Conservation (phyloP, 2,329 filamentous ascomycete genomes). For the Trichophyton equinum region DNA sequence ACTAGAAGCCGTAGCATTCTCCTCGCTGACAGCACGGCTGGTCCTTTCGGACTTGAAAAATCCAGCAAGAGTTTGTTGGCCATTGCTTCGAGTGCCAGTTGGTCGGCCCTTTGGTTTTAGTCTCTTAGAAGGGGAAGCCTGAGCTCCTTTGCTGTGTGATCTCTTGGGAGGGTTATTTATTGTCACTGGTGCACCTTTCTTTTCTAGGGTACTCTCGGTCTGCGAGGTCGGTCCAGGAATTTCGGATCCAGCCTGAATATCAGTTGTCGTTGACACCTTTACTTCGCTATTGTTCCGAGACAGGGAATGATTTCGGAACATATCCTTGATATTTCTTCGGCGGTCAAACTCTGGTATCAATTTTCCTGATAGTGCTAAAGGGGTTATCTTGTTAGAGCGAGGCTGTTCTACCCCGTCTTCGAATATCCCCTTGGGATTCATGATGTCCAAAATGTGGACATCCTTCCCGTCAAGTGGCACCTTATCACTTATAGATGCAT, state of each 20-base stretch:
- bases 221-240: not conserved
- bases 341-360: conserved; percentile 80
- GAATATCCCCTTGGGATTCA: conserved; percentile 68
- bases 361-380: conserved; percentile 64
- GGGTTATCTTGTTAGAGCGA: conserved; percentile 50
- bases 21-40: not conserved
- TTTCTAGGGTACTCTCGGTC: not conserved
- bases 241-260: not conserved
- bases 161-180: not conserved
- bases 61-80: conserved; percentile 3
- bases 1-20: not conserved
- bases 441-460: conserved; percentile 52
- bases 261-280: conserved; percentile 23
- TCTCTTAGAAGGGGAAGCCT: not conserved
- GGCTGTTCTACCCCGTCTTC: conserved; percentile 52
- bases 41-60: conserved; percentile 9
- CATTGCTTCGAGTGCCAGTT: not conserved
- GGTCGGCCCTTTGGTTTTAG: not conserved
- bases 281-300: conserved; percentile 34
- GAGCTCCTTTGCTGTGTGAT: not conserved
- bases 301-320: conserved; percentile 47
- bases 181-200: not conserved
- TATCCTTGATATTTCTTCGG: conserved; percentile 75
- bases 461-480: conserved; percentile 42
- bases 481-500: conserved; percentile 55